Evolutionary conservation across 169 alveolate species (phyloP), one percentile per base, ranked within the genome.

Genomic region (Prorocentrum cordatum): DNA sequence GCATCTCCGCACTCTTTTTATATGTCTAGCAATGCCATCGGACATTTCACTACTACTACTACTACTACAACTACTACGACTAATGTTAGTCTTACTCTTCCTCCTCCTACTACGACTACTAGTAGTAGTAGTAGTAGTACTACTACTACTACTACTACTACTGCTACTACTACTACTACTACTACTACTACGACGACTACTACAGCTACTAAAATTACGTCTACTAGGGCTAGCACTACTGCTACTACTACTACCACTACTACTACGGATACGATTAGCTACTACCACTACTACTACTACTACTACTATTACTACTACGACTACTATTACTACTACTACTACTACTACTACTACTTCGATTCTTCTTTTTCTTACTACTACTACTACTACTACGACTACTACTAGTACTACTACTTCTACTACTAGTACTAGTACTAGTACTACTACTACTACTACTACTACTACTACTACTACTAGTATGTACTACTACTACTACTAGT

Each of bases 391-490:
- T 54, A 54, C 66, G 6, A n/a, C 66, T 54, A n/a, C 66, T 54
- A n/a, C 66, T 54, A n/a, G 27, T 54, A n/a, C 66, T 54, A 54
- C 66, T 54, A 54, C 66, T 54, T 5, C 66, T 54, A n/a, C 66
- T 54, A n/a, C 24, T 54, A n/a, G 27, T 54, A 20, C 66, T 54
- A 54, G 27, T 54, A 20, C 66, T 54, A 54, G 27, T 54, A 54
- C 66, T 54, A 54, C 66, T 54, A 54, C 66, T 54, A 54, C 66
- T n/a, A 54, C 66, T n/a, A 54, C 66, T n/a, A 54, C 66, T n/a
- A 54, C n/a, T n/a, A n/a, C n/a, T n/a, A n/a, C n/a, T n/a, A n/a
- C n/a, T n/a, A n/a, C n/a, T n/a, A n/a, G n/a, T n/a, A n/a, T n/a
- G n/a, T n/a, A n/a, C n/a, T n/a, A n/a, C n/a, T n/a, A n/a, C n/a